Percentiles rank a stretch among this genome's conserved stretches.
These are phyloP conservation scores for Alternaria arborescens DNA, from an alignment of 2,329 filamentous ascomycete species.

Conservation along the genomic window DNA sequence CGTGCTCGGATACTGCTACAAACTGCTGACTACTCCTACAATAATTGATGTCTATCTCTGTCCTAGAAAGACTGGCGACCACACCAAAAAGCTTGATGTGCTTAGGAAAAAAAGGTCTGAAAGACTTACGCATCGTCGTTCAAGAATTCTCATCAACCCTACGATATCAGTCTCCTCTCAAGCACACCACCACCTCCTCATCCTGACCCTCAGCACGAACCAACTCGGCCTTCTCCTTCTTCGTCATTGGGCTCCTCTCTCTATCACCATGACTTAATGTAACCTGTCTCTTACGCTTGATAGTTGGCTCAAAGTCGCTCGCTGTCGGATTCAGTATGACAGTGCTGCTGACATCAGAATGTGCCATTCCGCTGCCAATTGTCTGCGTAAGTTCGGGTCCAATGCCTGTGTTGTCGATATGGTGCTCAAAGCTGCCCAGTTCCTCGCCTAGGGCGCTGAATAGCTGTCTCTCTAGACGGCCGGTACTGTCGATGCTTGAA, in stretches of 20 bases:
- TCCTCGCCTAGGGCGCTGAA: conserved; percentile 46
- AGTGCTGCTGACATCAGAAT: conserved; percentile 10
- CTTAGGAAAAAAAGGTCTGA: neutral
- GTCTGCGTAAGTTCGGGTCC: conserved; percentile 24
- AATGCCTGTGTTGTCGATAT: conserved; percentile 19
- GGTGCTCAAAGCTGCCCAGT: conserved; percentile 33
- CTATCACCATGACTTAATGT: conserved; percentile 29
- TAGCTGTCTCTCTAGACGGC: conserved; percentile 37
- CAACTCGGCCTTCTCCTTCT: conserved; percentile 33
- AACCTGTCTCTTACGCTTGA: conserved; percentile 43
- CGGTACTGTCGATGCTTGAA: conserved; percentile 43
- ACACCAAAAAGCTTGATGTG: neutral
- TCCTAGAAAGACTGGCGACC: neutral
- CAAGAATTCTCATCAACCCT: neutral
- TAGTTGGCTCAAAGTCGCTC: conserved; percentile 24
- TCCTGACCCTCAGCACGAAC: neutral
- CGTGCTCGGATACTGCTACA: neutral
- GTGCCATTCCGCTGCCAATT: conserved; percentile 1
- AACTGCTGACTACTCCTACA: neutral
- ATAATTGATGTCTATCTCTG: neutral
- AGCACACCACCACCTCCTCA: neutral
- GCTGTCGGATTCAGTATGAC: conserved; percentile 9
- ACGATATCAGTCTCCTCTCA: conserved; percentile 7
- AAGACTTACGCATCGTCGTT: neutral
- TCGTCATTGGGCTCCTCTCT: conserved; percentile 31